Conservation (phyloP, 1,139 yeast genomes). For the Trichomonascaceae sp. region DNA sequence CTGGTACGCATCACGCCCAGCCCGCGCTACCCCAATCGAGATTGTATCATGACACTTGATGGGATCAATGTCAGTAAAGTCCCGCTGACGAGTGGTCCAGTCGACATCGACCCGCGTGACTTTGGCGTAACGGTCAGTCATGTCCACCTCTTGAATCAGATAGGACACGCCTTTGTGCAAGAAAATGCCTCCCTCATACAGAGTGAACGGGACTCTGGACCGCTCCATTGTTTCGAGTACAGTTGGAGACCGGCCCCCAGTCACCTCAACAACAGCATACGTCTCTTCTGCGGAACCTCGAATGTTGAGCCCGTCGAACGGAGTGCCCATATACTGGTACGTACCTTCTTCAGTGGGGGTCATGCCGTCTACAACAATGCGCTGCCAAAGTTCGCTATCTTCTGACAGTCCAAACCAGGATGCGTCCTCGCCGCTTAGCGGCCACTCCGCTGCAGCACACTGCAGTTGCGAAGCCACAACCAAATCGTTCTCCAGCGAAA, state of each 20-base stretch:
- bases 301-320: constrained; percentile 35
- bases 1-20: constrained; percentile 3
- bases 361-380: constrained; percentile 1
- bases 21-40: neutral
- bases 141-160: constrained; percentile 68
- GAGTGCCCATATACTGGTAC: constrained; percentile 28
- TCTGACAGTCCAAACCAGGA: constrained; percentile 36
- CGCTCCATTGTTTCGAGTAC: constrained; percentile 89
- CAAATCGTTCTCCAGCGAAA: constrained; percentile 42
- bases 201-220: constrained; percentile 74
- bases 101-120: constrained; percentile 83
- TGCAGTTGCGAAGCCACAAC: constrained; percentile 75
- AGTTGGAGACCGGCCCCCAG: constrained; percentile 48
- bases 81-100: constrained; percentile 87
- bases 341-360: constrained; percentile 21
- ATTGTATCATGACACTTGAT: neutral
- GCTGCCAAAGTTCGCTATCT: constrained; percentile 4
- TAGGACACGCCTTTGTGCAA: constrained; percentile 90
- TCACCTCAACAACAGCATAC: constrained; percentile 80
- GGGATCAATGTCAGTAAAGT: constrained; percentile 88
- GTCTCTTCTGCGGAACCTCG: constrained; percentile 63
- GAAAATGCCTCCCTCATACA: constrained; percentile 92
- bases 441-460: constrained; percentile 85
- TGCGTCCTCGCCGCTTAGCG: constrained; percentile 41
- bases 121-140: constrained; percentile 62